Base-by-base conservation (phyloP, 805 yeast species). In the Metschnikowia colocasiae region DNA sequence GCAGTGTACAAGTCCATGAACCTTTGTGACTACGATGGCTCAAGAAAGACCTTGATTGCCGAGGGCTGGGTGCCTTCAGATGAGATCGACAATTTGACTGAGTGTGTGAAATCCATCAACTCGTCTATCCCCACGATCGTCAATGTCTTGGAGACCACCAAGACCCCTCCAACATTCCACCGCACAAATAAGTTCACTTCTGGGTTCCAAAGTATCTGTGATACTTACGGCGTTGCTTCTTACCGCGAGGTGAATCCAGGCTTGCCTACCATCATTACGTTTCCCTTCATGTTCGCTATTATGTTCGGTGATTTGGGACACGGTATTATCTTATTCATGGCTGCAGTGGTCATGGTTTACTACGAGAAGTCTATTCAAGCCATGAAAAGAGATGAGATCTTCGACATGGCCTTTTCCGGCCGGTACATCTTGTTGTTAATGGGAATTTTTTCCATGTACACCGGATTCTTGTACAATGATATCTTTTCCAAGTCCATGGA, bases 251-350 rank as follows among this genome's bases (percentile, higher is more conserved):
- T 94, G 25, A 94, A 94, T 65, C 96, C 99, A 4, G 99, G 96
- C 46, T 73, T 94, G 53, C 92, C 99, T 3, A 92, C 99, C 1
- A 81, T 89, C 40, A 85, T 94, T 22, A 94, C 99, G 0, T 94
- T 94, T 74, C 99, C 99, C 20, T 94, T 94, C 66, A 87, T 94
- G 95, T 94, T 94, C 71, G 97, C 99, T 25, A 85, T 94, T 59
- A 94, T 94, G 99, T 94, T 94, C 74, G 99, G 99, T 74, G 99
- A 94, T 73, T 64, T 91, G 49, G 99, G 99, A 13, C 99, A 94
- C 71, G 99, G 99, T 5, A 78, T 90, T 50, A 79, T 94, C 40
- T 73, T 94, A 65, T 78, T 85, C 46, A 65, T 85, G 47, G 87
- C 89, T 15, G 96, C 95, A 1, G 68, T 81, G 44, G 67, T 70